phyloP scores from a whole-genome alignment of 164 flowering plant species.

The Warburgia ugandensis region DNA sequence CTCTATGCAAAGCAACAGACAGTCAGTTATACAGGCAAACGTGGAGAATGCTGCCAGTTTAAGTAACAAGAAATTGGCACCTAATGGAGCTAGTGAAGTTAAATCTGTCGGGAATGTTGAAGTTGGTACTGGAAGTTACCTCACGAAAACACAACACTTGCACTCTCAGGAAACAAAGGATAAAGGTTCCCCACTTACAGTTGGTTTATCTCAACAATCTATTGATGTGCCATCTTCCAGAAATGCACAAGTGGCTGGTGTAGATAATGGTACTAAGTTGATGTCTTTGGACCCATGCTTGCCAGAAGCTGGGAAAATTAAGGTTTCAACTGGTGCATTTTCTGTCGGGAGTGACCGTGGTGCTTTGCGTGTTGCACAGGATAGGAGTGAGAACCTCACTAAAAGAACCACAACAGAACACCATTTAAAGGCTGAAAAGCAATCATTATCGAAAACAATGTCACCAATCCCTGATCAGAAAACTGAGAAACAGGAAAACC shows the following conservation, averaged over 20 bases:
- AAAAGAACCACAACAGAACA: too few relatives aligned
- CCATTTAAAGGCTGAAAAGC: slow-evolving; percentile 1
- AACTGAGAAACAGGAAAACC: slow-evolving; percentile 4
- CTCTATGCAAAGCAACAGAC: slow-evolving; percentile 8
- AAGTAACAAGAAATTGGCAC: not conserved
- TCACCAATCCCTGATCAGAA: too few relatives aligned
- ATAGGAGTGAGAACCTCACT: slow-evolving; percentile 1
- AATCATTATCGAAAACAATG: not conserved
- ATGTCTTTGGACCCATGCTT: slow-evolving; percentile 14
- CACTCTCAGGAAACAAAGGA: slow-evolving; percentile 1
- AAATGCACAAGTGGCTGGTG: slow-evolving; percentile 19
- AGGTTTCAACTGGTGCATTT: not conserved
- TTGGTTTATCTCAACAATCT: not conserved
- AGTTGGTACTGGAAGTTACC: not conserved
- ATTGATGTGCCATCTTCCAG: slow-evolving; percentile 1
- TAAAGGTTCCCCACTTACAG: slow-evolving; percentile 3
- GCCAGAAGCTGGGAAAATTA: slow-evolving; percentile 19
- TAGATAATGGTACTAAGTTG: slow-evolving; percentile 20
- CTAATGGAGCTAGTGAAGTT: not conserved
- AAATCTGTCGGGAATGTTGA: not conserved
- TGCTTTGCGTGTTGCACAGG: slow-evolving; percentile 5
- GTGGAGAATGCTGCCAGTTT: slow-evolving; percentile 5
- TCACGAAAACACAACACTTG: not conserved
- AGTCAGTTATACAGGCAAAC: not conserved
- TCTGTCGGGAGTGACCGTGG: slow-evolving; percentile 15